Percentiles rank a stretch among this genome's conserved stretches.
These are phyloP conservation scores for Ormosia semicastrata DNA, from an alignment of 306 rosid species.

Conservation along the genomic window DNA sequence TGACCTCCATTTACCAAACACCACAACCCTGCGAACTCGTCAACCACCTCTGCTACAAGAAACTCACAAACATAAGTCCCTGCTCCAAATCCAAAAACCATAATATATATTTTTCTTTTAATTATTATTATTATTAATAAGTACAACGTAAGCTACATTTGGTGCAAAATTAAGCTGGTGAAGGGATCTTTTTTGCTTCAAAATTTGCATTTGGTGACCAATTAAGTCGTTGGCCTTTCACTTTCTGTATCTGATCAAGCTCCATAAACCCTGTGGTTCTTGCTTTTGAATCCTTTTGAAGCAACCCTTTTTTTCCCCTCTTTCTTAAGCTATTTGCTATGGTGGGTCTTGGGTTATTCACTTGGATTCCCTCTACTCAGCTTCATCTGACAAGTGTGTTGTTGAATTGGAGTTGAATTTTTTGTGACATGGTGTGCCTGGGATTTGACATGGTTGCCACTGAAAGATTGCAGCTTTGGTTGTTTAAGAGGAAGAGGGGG, in stretches of 20 bases:
- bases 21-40: conserved; percentile 17
- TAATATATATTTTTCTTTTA: background rate
- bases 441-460: conserved; percentile 44
- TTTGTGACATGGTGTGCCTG: conserved; percentile 23
- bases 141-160: conserved; percentile 22
- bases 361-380: conserved; percentile 32
- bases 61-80: background rate
- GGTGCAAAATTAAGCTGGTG: conserved; percentile 24
- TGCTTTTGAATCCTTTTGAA: conserved; percentile 57
- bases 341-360: conserved; percentile 40
- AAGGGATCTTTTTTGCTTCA: conserved; percentile 39
- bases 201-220: conserved; percentile 43
- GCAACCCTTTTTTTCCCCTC: conserved; percentile 48
- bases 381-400: conserved; percentile 32
- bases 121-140: background rate
- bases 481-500: conserved; percentile 37
- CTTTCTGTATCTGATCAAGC: conserved; percentile 64
- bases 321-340: conserved; percentile 43
- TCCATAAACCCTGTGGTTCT: conserved; percentile 29
- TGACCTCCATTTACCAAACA: conserved; percentile 13
- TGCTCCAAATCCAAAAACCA: background rate
- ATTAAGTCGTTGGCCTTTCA: conserved; percentile 77
- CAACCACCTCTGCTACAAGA: conserved; percentile 12
- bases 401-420: conserved; percentile 50
- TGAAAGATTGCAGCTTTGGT: conserved; percentile 36